A percentile compares a stretch with the other conserved stretches of the same genome.
phyloP scores from a whole-genome alignment of 176 grass and related monocot species.

The Typha latifolia region DNA sequence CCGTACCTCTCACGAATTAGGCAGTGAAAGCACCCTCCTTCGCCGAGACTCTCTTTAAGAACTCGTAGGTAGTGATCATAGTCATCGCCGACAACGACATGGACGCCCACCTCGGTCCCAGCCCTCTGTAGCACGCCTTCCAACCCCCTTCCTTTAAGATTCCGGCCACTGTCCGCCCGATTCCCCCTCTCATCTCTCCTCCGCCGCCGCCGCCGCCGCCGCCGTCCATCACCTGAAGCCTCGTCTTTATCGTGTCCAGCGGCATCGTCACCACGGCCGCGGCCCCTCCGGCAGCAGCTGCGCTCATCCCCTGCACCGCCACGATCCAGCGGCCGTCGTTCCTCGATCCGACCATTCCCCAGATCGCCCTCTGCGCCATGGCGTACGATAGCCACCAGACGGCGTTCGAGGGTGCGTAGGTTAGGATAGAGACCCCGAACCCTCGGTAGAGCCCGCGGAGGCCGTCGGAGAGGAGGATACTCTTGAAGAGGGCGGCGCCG shows the following conservation, averaged over 20 bases:
- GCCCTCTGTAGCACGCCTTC: conserved; percentile 33
- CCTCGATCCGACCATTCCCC: conserved; percentile 31
- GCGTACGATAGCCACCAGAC: conserved; percentile 95
- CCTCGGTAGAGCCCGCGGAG: conserved; percentile 76
- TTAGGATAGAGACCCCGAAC: conserved; percentile 88
- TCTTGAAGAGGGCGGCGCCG: conserved; percentile 59
- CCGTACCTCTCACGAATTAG: not conserved
- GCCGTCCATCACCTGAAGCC: conserved; percentile 77
- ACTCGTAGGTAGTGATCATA: conserved; percentile 49
- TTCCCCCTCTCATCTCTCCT: conserved; percentile 21
- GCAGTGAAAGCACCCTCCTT: conserved; percentile 16
- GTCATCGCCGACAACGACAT: conserved; percentile 38
- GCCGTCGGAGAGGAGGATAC: conserved; percentile 66
- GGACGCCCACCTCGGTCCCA: conserved; percentile 42
- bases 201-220: conserved; percentile 22
- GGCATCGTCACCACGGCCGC: conserved; percentile 88
- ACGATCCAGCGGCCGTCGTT: conserved; percentile 25
- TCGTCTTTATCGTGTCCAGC: conserved; percentile 90
- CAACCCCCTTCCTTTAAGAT: conserved; percentile 77
- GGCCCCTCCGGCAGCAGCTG: conserved; percentile 56
- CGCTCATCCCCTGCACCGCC: conserved; percentile 82
- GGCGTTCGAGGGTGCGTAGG: conserved; percentile 93
- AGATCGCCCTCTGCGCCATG: conserved; percentile 63
- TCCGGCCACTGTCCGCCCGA: conserved; percentile 47
- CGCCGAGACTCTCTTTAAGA: conserved; percentile 35